These are phyloP conservation scores for Tricholoma saponaceum DNA, from an alignment of 768 basidiomycete species.

Conservation along the genomic window DNA sequence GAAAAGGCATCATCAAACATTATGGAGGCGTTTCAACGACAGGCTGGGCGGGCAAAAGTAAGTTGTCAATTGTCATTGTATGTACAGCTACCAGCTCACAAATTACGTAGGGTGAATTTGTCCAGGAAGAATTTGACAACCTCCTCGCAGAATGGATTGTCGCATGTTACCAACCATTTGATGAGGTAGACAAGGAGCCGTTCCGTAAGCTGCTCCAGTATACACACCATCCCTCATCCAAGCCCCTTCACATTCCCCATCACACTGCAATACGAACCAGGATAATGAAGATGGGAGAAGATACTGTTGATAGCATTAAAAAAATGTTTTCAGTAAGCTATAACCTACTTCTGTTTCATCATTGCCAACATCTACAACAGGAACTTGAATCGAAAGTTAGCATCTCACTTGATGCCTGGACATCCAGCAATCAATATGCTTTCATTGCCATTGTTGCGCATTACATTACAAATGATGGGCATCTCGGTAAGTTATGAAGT, in stretches of 20 bases:
- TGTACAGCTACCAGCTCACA: not conserved
- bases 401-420: slow-evolving; percentile 4
- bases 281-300: slow-evolving; percentile 12
- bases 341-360: not conserved
- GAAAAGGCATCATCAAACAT: not conserved
- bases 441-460: slow-evolving; percentile 22
- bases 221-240: not conserved
- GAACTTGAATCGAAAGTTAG: slow-evolving; percentile 10
- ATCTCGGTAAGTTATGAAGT: slow-evolving; percentile 9
- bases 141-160: slow-evolving; percentile 9
- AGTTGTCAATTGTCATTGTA: not conserved
- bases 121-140: slow-evolving; percentile 11
- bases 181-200: slow-evolving; percentile 10
- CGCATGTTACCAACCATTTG: slow-evolving; percentile 16
- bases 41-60: not conserved
- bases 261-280: not conserved
- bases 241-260: not conserved
- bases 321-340: not conserved
- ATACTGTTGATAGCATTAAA: slow-evolving; percentile 1
- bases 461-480: slow-evolving; percentile 17
- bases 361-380: slow-evolving; percentile 4
- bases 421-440: slow-evolving; percentile 20
- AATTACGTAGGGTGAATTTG: not conserved
- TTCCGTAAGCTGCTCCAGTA: slow-evolving; percentile 13
- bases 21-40: not conserved